These are phyloP conservation scores for Staphylotrichum longicolle DNA, from an alignment of 495 filamentous ascomycete genomes.

Conservation along the genomic window DNA sequence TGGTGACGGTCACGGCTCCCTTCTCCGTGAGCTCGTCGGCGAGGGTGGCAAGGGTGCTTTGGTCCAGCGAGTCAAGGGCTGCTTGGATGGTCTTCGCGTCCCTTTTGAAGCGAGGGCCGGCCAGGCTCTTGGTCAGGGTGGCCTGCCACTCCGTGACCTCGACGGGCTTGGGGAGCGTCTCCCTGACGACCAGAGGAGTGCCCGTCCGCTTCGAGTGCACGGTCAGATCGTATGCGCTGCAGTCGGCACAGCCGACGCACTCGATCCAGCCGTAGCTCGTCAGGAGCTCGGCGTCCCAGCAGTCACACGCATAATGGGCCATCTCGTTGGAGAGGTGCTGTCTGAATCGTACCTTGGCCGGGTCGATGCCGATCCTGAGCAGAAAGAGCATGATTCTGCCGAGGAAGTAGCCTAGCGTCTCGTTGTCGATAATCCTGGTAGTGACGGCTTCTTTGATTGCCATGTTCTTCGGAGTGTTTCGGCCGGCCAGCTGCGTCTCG, in stretches of 20 bases:
- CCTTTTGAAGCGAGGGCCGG: slow-evolving; percentile 60
- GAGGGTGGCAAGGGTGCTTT: slow-evolving; percentile 48
- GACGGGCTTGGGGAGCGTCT: slow-evolving; percentile 57
- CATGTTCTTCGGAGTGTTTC: slow-evolving; percentile 50
- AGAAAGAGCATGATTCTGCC: slow-evolving; percentile 62
- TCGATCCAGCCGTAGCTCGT: slow-evolving; percentile 71
- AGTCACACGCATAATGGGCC: slow-evolving; percentile 70
- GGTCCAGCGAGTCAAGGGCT: slow-evolving; percentile 54
- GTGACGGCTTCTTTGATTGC: slow-evolving; percentile 61
- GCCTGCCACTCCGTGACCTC: slow-evolving; percentile 60
- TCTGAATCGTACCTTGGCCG: slow-evolving; percentile 61
- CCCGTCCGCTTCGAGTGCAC: slow-evolving; percentile 65
- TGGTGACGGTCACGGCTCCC: slow-evolving; percentile 56
- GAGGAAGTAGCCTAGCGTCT: slow-evolving; percentile 69
- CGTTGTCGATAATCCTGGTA: slow-evolving; percentile 61
- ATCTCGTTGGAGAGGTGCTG: slow-evolving; percentile 74
- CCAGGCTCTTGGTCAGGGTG: slow-evolving; percentile 62
- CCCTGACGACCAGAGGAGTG: slow-evolving; percentile 56
- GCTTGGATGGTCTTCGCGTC: slow-evolving; percentile 60
- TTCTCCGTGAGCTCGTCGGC: slow-evolving; percentile 48
- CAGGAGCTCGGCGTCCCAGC: slow-evolving; percentile 66
- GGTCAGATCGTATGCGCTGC: slow-evolving; percentile 64
- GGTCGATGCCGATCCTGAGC: slow-evolving; percentile 56
- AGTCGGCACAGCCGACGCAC: slow-evolving; percentile 56
- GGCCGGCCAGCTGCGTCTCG: slow-evolving; percentile 49